Evolutionary conservation across 768 basidiomycete genomes (phyloP), one percentile per base, ranked within the genome.

Genomic region (Mycena amicta): DNA sequence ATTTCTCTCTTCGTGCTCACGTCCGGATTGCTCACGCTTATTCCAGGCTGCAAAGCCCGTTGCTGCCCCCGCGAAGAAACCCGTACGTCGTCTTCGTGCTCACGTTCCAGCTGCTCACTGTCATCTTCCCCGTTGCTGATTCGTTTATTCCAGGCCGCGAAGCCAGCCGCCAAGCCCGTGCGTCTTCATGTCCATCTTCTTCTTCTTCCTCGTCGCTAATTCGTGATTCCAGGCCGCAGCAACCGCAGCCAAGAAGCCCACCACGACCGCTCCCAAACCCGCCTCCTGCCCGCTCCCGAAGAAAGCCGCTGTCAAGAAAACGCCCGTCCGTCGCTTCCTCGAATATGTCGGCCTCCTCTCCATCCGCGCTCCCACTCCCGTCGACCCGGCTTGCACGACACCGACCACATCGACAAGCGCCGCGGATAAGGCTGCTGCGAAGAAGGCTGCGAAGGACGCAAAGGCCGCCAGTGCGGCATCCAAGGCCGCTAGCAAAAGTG

Each of bases 271-370:
- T 31, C 25, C 47, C 20, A 29, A 47, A 30, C 27, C 45, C 27
- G 16, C 45, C 18, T 27, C 49, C 3, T 47, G 41, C 57, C 45
- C 61, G 4, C 2, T 50, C 51, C 41, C 53, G 29, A 41, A 28
- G 13, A 18, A 23, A 11, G 11, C 60, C 55, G 23, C 60, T 31
- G 39, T 18, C 25, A 45, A 45, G 43, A 45, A 13, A 8, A 45
- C 43, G 8, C 8, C 43, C 43, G 43, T 45, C 13, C 43, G 43
- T 46, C 60, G 52, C 29, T 57, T 61, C 52, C 52, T 61, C 46
- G 55, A 61, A 26, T 57, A 53, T 25, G 15, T 61, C 47, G 55
- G 60, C 39, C 4, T 61, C 4, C 59, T 49, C 50, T 40, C 55
- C 15, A 45, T 23, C 12, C 29, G 15, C n/a, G 3, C 55, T 30